Base-by-base conservation (phyloP, 495 filamentous ascomycete species). In the Penicillium argentinense region DNA sequence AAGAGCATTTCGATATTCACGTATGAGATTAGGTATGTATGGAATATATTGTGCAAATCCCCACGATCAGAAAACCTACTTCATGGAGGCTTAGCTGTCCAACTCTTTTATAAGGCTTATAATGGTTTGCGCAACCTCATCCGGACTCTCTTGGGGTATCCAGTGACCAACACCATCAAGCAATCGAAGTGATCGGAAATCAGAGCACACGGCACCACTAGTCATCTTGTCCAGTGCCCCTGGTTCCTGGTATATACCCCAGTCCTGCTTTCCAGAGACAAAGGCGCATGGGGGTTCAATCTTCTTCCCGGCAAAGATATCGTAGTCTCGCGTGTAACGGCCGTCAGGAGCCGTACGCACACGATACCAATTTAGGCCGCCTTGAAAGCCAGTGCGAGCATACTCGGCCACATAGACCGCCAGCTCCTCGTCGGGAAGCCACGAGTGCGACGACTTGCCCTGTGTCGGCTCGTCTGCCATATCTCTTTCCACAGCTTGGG, bases 341-440 rank as follows among this genome's bases (percentile, higher is more conserved):
- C 69, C 62, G 12, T 66, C 70, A 13, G 75, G 64, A 42, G 73
- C 75, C 5, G 77, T 86, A 40, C 70, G 68, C 13, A 77, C 76
- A 3, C 82, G 73, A 54, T 87, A 88, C 84, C 84, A 87, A 51
- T 86, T 87, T 60, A 87, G 56, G 0, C 73, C 83, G 2, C 85
- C 84, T 63, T 86, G 83, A 60, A 87, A 88, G 0, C 81, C 80
- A n/a, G 76, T 87, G n/a, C 84, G 74, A 5, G 32, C 47, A 67
- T 79, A 86, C 42, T 86, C 82, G 8, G 62, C 53, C 23, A 72
- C 75, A 62, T 86, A 88, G 4, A 87, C 71, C 8, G 59, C 64
- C 4, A 88, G 66, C 13, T 83, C 84, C 0, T 76, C 64, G 29
- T 73, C 68, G 1, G 75, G 56, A 8, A 87, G 64, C 83, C 82